Percentiles rank a stretch among this genome's conserved stretches.
These are phyloP conservation scores for Phellopilus nigrolimitatus DNA, from an alignment of 1,284 basidiomycete genomes.

Conservation along the genomic window DNA sequence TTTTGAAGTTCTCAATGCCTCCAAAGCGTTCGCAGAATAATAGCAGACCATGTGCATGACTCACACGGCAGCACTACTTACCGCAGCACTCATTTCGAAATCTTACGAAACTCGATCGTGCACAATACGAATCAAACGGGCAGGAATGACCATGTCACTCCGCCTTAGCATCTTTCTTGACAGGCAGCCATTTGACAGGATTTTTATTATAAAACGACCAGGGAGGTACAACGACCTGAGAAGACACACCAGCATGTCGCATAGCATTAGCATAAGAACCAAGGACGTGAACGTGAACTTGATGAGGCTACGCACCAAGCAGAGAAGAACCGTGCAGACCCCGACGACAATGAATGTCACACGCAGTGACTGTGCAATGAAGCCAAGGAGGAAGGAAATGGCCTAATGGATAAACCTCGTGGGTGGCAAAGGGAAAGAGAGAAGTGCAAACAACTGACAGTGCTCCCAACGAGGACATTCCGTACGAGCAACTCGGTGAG, in stretches of 20 bases:
- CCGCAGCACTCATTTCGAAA: too few relatives aligned
- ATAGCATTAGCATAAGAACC: background rate
- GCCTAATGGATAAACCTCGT: conserved; percentile 42
- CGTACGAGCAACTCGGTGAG: conserved; percentile 49
- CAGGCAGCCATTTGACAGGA: conserved; percentile 60
- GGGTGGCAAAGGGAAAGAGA: background rate
- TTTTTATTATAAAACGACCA: conserved; percentile 65
- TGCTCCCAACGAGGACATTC: conserved; percentile 25
- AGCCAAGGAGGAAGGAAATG: conserved; percentile 60
- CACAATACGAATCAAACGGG: too few relatives aligned
- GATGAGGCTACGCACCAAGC: conserved; percentile 43
- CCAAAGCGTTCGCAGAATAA: too few relatives aligned
- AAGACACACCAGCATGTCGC: background rate
- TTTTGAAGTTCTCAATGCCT: too few relatives aligned
- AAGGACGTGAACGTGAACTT: background rate
- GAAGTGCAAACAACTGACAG: background rate
- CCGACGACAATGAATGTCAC: conserved; percentile 54
- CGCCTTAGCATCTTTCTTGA: conserved; percentile 27
- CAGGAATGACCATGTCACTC: too few relatives aligned
- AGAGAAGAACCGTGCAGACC: conserved; percentile 39
- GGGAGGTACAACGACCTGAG: conserved; percentile 58
- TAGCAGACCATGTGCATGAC: too few relatives aligned
- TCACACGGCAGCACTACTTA: too few relatives aligned
- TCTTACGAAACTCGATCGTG: too few relatives aligned
- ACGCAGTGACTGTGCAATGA: conserved; percentile 54